A percentile compares a stretch with the other conserved stretches of the same genome.
phyloP scores from a whole-genome alignment of 2,329 filamentous ascomycete genomes.

The Neurospora crassa region DNA sequence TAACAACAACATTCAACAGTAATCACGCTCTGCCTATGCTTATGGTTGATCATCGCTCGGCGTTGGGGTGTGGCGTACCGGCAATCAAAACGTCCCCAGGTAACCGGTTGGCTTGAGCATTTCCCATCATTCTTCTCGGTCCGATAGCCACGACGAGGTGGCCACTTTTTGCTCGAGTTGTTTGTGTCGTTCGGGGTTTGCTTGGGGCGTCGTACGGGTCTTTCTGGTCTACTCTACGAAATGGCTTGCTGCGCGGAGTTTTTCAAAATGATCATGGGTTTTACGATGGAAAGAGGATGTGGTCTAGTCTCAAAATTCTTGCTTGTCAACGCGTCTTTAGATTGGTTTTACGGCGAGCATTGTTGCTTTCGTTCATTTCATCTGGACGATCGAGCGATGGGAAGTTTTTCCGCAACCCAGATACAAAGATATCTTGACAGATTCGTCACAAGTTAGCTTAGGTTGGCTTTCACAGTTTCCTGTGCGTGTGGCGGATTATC shows the following conservation, averaged over 20 bases:
- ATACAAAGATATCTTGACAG: background rate
- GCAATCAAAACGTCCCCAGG: conserved; percentile 1
- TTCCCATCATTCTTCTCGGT: background rate
- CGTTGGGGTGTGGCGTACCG: background rate
- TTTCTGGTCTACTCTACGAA: conserved; percentile 1
- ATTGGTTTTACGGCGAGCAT: background rate
- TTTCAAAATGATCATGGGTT: conserved; percentile 1
- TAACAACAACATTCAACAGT: background rate
- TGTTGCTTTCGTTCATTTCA: background rate
- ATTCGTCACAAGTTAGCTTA: background rate
- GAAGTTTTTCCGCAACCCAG: background rate
- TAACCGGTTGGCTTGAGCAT: background rate
- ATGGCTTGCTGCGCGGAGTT: background rate
- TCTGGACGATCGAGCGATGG: background rate
- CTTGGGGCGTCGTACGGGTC: background rate
- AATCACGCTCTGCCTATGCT: background rate
- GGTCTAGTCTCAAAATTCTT: background rate
- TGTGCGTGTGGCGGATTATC: background rate
- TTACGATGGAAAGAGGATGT: background rate
- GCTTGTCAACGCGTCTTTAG: background rate
- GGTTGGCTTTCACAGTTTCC: background rate
- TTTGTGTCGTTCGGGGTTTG: background rate
- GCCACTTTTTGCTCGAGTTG: background rate
- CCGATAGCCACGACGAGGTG: background rate
- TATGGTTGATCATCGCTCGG: conserved; percentile 1